Conservation (phyloP, 2,329 filamentous ascomycete species). For the Pyrenophora graminea region DNA sequence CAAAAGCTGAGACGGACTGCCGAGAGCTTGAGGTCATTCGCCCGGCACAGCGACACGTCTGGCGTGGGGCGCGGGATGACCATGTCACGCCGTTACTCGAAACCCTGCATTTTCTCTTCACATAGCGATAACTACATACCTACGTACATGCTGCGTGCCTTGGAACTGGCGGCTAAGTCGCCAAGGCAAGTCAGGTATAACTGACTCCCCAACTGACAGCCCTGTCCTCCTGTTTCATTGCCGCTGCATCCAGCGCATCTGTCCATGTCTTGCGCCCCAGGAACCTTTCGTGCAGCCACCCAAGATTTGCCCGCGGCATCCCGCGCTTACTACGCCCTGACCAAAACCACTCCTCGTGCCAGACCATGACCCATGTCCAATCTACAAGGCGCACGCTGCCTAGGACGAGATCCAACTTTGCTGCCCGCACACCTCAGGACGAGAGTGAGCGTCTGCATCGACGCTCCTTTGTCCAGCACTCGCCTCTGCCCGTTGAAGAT, state of each 20-base stretch:
- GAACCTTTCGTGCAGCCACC: neutral
- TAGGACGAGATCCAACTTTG: conserved; percentile 50
- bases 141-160: too few species aligned
- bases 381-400: conserved; percentile 36
- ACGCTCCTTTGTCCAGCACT: conserved; percentile 39
- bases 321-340: conserved; percentile 7
- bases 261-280: conserved; percentile 4
- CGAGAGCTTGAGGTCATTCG: conserved; percentile 35
- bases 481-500: conserved; percentile 25
- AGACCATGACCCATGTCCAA: conserved; percentile 14
- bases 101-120: conserved; percentile 1
- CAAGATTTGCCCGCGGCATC: conserved; percentile 4
- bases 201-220: conserved; percentile 1
- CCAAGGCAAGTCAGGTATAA: conserved; percentile 17
- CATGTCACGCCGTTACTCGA: conserved; percentile 18
- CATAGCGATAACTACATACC: conserved; percentile 6
- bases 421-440: conserved; percentile 52
- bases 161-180: conserved; percentile 18
- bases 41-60: conserved; percentile 5
- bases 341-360: conserved; percentile 15
- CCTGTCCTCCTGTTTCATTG: neutral
- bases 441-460: conserved; percentile 51
- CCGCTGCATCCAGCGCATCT: neutral
- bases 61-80: conserved; percentile 28
- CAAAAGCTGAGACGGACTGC: conserved; percentile 15